phyloP scores from a whole-genome alignment of 2,329 filamentous ascomycete genomes.

The Aspergillus sclerotialis region DNA sequence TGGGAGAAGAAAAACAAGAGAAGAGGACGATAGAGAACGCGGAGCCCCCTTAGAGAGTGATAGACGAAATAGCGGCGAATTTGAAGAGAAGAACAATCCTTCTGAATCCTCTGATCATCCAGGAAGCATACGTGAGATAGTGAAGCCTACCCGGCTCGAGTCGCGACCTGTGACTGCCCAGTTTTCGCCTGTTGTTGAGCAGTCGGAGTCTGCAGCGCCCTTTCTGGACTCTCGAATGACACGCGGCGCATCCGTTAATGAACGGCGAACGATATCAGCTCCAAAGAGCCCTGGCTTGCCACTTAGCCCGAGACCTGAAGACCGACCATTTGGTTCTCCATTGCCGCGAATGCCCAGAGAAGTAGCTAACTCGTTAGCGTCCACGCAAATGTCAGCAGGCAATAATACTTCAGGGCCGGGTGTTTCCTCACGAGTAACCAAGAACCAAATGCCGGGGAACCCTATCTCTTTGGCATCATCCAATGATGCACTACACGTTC shows the following conservation, averaged over 20 bases:
- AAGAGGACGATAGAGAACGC: conserved; percentile 76
- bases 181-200: conserved; percentile 17
- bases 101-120: conserved; percentile 21
- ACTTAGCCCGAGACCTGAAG: conserved; percentile 54
- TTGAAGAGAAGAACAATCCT: conserved; percentile 57
- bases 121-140: conserved; percentile 7
- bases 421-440: conserved; percentile 65
- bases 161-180: conserved; percentile 47
- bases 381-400: conserved; percentile 64
- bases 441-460: conserved; percentile 59
- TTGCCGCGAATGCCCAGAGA: conserved; percentile 51
- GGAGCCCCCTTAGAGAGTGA: conserved; percentile 62
- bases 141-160: conserved; percentile 17
- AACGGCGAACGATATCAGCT: conserved; percentile 38
- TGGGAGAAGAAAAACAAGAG: conserved; percentile 74
- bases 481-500: conserved; percentile 2
- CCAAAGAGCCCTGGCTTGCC: conserved; percentile 59
- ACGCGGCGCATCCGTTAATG: conserved; percentile 19
- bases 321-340: conserved; percentile 54
- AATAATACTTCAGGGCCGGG: conserved; percentile 46
- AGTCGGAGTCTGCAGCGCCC: conserved; percentile 22
- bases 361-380: conserved; percentile 42
- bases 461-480: not conserved
- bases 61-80: conserved; percentile 63
- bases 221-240: conserved; percentile 22